Evolutionary conservation across 768 basidiomycete genomes (phyloP).

Genomic region (Crucibulum laeve): DNA sequence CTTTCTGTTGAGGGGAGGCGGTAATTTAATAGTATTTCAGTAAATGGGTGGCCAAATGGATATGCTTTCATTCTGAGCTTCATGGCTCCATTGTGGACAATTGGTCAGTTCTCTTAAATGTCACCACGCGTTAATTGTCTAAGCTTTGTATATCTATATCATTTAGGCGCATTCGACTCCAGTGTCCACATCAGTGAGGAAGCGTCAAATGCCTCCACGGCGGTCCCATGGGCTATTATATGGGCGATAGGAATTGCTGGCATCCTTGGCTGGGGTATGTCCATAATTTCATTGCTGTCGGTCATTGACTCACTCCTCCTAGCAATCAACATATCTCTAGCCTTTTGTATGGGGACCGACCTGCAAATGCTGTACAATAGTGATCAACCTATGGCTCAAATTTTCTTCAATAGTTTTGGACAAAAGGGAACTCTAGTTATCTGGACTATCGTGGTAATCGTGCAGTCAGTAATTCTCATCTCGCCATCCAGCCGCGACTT

Average conservation of each 20-base stretch:
- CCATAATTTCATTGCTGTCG: not conserved
- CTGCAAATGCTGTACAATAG: slow-evolving; percentile 37
- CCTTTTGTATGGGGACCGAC: slow-evolving; percentile 58
- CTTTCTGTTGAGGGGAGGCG: not conserved
- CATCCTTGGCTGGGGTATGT: slow-evolving; percentile 55
- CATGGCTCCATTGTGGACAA: slow-evolving; percentile 38
- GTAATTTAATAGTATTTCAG: slow-evolving; percentile 18
- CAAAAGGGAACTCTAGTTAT: slow-evolving; percentile 30
- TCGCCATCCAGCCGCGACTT: not conserved
- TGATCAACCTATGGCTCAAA: slow-evolving; percentile 55
- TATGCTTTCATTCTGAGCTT: slow-evolving; percentile 50
- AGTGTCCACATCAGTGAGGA: slow-evolving; percentile 70
- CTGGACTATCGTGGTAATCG: slow-evolving; percentile 32
- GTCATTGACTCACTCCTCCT: not conserved
- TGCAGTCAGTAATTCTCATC: slow-evolving; percentile 23
- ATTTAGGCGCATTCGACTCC: slow-evolving; percentile 46
- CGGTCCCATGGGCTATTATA: slow-evolving; percentile 68
- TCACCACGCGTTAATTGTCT: not conserved
- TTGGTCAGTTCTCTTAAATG: slow-evolving; percentile 19
- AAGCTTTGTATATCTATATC: not conserved
- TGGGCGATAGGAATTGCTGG: slow-evolving; percentile 50
- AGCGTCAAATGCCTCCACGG: slow-evolving; percentile 61
- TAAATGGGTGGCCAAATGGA: slow-evolving; percentile 53
- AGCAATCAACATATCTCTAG: slow-evolving; percentile 59
- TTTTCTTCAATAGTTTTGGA: slow-evolving; percentile 48